Base-by-base conservation (phyloP, 768 basidiomycete genomes). In the Collybia sordida region DNA sequence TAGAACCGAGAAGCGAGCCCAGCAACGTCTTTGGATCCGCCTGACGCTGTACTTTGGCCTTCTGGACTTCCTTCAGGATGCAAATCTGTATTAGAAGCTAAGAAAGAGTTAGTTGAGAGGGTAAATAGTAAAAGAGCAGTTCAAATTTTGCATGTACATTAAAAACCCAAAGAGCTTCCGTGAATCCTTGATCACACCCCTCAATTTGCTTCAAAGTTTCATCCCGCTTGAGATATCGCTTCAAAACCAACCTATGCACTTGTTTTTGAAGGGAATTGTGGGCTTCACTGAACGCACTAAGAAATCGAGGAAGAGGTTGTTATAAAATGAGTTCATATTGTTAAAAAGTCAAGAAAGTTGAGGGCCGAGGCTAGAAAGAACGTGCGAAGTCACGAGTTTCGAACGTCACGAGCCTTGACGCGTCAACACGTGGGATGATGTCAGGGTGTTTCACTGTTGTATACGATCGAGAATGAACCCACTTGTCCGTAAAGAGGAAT, bases 201-300 rank as follows among this genome's bases (percentile, higher is more conserved):
- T 64, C 52, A 12, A 92, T 81, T 25, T 79, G 75, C 2, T 71
- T 67, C 14, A 75, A 60, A 23, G 84, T 85, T 54, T 91, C 88
- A 34, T 88, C 84, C 37, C 87, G 79, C 60, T 83, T 83, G 34
- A 93, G 73, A 59, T 88, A 92, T 3, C 88, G 76, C 64, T 89
- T 88, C 54, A 93, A 66, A 69, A 90, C 91, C 0, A 89, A 86
- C 1, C 88, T 71, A 36, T 79, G 71, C 14, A 73, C 69, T 54
- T 89, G 83, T 55, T 81, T 83, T 47, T 72, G 59, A 22, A 89
- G 72, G 55, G 90, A 78, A 1, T 60, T 54, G 35, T 72, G 68
- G 3, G 88, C 76, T 4, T 64, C 42, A 2, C 54, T 49, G 56
- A 79, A 83, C 0, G 80, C 63, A 21, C 73, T 75, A 31, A 3